Conservation (phyloP, 2,329 filamentous ascomycete species). For the Calycina marina region DNA sequence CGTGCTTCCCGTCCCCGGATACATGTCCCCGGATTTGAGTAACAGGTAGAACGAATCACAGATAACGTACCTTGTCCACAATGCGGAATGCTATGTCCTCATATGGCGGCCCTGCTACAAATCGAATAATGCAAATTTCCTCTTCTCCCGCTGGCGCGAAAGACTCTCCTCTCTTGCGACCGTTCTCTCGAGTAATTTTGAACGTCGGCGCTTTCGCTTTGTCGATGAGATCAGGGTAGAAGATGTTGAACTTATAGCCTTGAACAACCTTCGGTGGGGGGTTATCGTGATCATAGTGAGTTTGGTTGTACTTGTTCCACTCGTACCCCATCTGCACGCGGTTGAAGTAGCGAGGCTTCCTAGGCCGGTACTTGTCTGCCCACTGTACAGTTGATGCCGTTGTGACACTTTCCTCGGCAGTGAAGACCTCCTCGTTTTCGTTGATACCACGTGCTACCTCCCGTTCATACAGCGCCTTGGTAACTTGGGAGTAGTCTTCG, state of each 20-base stretch:
- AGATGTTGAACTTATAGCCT: conserved; percentile 99
- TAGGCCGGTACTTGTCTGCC: conserved; percentile 71
- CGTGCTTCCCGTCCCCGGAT: neutral
- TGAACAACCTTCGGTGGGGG: conserved; percentile 96
- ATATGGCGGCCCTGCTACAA: conserved; percentile 89
- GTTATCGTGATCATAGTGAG: conserved; percentile 97
- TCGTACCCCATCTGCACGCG: conserved; percentile 98
- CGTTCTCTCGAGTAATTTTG: conserved; percentile 87
- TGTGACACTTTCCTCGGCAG: conserved; percentile 68
- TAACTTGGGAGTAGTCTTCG: conserved; percentile 75
- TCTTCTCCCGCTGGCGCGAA: conserved; percentile 89
- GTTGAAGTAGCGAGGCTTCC: conserved; percentile 95
- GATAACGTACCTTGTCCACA: conserved; percentile 55
- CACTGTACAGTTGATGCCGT: conserved; percentile 54
- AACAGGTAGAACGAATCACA: neutral
- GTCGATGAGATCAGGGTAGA: conserved; percentile 94
- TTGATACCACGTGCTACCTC: conserved; percentile 83
- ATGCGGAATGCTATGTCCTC: conserved; percentile 95
- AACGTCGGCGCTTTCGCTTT: conserved; percentile 90
- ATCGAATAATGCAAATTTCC: conserved; percentile 91
- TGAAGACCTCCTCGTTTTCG: conserved; percentile 93
- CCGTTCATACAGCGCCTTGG: conserved; percentile 78
- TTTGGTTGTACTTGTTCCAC: conserved; percentile 99
- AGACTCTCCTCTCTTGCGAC: conserved; percentile 76
- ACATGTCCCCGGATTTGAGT: neutral